Base-by-base conservation (phyloP, 1,284 basidiomycete genomes). In the Prillingera fragicola region DNA sequence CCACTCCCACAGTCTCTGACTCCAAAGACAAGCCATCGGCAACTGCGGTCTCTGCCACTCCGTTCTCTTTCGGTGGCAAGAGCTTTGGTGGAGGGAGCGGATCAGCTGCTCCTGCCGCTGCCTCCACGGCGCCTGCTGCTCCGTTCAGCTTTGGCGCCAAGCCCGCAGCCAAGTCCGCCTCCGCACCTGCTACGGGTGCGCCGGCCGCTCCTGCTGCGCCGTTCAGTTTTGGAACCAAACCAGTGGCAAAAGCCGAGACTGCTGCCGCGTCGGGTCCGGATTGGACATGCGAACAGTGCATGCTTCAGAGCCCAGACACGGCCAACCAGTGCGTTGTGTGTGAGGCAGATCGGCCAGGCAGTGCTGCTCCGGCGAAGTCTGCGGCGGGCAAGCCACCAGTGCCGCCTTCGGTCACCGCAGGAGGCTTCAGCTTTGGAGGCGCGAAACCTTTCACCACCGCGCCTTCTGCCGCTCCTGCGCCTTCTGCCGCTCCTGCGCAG, bases 301-400 rank as follows among this genome's bases (percentile, higher is more conserved):
- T 69, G 63, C 54, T 79, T 26, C 62, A 71, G 33, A 81, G 79
- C 52, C 65, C 74, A 8, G 70, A 63, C 9, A 63, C 60, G 9
- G 74, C 72, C 3, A 70, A 59, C 29, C 77, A 79, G 56, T 82
- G 80, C 55, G 70, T 66, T 0, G 52, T 78, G 17, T 82, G 81
- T 49, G 78, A 80, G 26, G 52, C 71, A 3, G 71, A 74, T 1
- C 64, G 71, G 14, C 63, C 60, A 25, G 55, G 36, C 57, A 63
- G 43, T 3, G 35, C 34, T 33, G 52, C 33, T 13, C 41, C 43
- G 7, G 21, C 48, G 12, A 18, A 45, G 2, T 21, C 47, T 8
- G 22, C 33, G 8, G 12, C 27, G 8, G 28, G 33, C 18, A 29
- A n/a, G 13, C 44, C 38, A 4, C 38, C 38, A 5, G 38, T 28